These are phyloP conservation scores for Pisolithus marmoratus DNA, from an alignment of 768 basidiomycete species.

Conservation along the genomic window DNA sequence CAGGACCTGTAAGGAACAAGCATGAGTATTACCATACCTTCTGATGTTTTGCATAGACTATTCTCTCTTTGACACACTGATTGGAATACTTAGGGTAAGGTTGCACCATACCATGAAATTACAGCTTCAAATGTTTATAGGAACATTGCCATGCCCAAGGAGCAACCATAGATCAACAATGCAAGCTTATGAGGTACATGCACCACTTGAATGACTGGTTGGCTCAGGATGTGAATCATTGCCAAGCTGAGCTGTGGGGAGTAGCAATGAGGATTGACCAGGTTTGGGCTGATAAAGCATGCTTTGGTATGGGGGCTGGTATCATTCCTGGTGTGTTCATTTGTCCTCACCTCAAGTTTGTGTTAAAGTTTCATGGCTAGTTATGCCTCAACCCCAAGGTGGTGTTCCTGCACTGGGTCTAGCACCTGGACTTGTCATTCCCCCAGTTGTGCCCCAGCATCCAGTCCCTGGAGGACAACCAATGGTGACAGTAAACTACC, in stretches of 20 bases:
- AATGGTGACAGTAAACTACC: conserved; percentile 12
- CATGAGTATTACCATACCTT: neutral
- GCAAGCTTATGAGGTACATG: conserved; percentile 79
- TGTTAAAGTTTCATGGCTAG: conserved; percentile 3
- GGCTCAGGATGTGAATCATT: conserved; percentile 69
- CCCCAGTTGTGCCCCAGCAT: conserved; percentile 15
- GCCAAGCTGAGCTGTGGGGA: conserved; percentile 65
- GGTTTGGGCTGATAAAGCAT: conserved; percentile 37
- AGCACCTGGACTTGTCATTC: conserved; percentile 15
- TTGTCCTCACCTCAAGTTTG: neutral
- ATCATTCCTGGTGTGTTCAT: conserved; percentile 33
- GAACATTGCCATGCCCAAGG: conserved; percentile 71
- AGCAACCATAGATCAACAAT: conserved; percentile 73
- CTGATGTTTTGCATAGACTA: conserved; percentile 35
- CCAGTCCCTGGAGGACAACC: conserved; percentile 9
- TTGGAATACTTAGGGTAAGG: conserved; percentile 61
- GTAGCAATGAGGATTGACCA: conserved; percentile 58
- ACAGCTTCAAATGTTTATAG: conserved; percentile 31
- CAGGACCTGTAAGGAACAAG: conserved; percentile 45
- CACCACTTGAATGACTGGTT: conserved; percentile 73
- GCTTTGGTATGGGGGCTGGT: conserved; percentile 35
- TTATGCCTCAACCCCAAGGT: conserved; percentile 19
- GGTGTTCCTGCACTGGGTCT: neutral
- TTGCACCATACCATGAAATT: conserved; percentile 2
- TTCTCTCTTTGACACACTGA: conserved; percentile 66